These are phyloP conservation scores for Colletotrichum lindemuthianum DNA, from an alignment of 2,329 filamentous ascomycete species.

Conservation along the genomic window DNA sequence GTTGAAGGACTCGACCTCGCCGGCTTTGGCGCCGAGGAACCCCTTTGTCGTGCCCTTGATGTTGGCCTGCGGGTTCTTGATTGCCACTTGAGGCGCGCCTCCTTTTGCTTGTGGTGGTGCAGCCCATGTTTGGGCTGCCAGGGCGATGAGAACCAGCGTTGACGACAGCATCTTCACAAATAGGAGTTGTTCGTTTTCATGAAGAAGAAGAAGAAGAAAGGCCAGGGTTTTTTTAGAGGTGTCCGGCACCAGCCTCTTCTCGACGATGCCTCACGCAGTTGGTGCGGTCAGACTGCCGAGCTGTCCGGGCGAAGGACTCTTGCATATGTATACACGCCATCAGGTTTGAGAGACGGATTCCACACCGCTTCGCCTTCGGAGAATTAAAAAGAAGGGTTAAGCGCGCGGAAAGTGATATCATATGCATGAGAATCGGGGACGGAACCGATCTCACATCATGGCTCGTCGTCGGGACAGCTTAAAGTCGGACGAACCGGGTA, in stretches of 20 bases:
- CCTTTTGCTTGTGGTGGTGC: conserved; percentile 7
- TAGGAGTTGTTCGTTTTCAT: too few relatives aligned
- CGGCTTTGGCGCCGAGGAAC: conserved; percentile 20
- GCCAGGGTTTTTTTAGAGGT: too few relatives aligned
- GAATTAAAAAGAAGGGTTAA: not conserved
- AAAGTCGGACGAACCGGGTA: conserved; percentile 29
- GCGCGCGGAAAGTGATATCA: conserved; percentile 17
- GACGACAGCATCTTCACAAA: conserved; percentile 1
- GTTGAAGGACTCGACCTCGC: conserved; percentile 65
- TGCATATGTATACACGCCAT: conserved; percentile 5
- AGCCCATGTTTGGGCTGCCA: not conserved
- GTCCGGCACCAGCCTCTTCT: not conserved
- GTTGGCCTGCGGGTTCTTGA: conserved; percentile 25
- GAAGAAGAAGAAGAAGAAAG: not conserved
- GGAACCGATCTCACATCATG: not conserved
- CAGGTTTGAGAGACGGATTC: not conserved
- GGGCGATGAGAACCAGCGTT: not conserved
- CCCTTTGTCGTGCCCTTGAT: conserved; percentile 26
- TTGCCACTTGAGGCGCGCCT: conserved; percentile 15
- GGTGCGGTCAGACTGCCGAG: too few relatives aligned
- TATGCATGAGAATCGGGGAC: conserved; percentile 4
- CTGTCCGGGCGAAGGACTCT: too few relatives aligned
- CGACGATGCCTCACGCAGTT: too few relatives aligned
- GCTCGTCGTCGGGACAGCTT: conserved; percentile 4
- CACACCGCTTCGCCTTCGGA: conserved; percentile 3